These are phyloP conservation scores for Lodderomyces metapsilosis DNA, from an alignment of 1,139 yeast species.

Conservation along the genomic window DNA sequence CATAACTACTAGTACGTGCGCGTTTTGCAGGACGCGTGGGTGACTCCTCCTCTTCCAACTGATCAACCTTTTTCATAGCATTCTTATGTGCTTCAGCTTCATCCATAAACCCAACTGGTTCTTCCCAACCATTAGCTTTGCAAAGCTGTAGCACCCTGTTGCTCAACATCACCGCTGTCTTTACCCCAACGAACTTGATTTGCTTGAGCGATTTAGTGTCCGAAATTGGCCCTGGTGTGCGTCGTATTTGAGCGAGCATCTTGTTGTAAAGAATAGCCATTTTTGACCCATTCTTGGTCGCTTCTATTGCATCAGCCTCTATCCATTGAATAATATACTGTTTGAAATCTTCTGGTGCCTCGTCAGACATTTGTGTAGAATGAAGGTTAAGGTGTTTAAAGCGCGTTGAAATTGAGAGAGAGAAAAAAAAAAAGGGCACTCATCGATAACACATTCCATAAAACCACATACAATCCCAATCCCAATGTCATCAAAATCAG, in stretches of 20 bases:
- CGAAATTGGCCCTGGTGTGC: constrained; percentile 38
- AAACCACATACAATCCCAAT: neutral
- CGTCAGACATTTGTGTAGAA: neutral
- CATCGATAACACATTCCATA: too few species aligned
- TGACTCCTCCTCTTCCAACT: constrained; percentile 2
- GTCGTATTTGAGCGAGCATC: constrained; percentile 48
- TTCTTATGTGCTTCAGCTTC: constrained; percentile 9
- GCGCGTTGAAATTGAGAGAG: neutral
- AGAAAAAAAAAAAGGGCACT: constrained; percentile 4
- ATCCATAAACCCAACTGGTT: constrained; percentile 37
- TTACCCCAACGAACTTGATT: constrained; percentile 62
- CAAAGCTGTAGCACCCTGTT: constrained; percentile 47
- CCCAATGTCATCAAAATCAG: constrained; percentile 19
- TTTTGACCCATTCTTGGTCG: constrained; percentile 40
- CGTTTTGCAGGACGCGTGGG: constrained; percentile 24
- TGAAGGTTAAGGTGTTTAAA: neutral
- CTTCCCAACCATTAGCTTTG: constrained; percentile 31
- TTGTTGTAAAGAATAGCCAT: constrained; percentile 44
- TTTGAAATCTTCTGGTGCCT: constrained; percentile 10
- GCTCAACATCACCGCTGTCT: constrained; percentile 49
- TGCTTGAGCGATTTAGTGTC: constrained; percentile 52
- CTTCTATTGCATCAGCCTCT: constrained; percentile 44
- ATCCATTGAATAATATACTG: constrained; percentile 42
- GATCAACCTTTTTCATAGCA: constrained; percentile 13
- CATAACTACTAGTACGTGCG: constrained; percentile 37